Evolutionary conservation across 2,329 filamentous ascomycete genomes (phyloP), one percentile per base, ranked within the genome.

Genomic region (Penicillium digitatum): DNA sequence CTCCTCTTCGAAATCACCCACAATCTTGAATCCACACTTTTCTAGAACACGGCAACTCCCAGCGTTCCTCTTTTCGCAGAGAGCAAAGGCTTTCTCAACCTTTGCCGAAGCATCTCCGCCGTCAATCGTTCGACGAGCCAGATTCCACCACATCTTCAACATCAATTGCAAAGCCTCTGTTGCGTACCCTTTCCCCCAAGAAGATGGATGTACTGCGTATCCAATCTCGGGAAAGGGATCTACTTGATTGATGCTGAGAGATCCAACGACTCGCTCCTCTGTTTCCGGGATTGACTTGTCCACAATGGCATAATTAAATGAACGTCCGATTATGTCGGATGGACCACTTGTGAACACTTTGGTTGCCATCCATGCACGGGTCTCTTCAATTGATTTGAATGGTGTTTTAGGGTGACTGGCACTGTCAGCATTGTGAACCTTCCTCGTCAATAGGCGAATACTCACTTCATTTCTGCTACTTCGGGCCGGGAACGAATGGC

Each of bases 161-260:
- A 68, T 27, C 48, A 63, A 39, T 3, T 48, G 43, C 38, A 69
- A 44, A 11, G 66, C 62, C 26, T 69, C 67, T 2, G 66, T 69
- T 9, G 65, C 65, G 22, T 59, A 64, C n/a, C 66, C 67, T 20
- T 63, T 67, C 0, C 62, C 61, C 67, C 67, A 69, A 11, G 38
- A 40, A 32, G 61, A 59, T 0, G 64, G 67, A 38, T 61, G 59
- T 11, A 68, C 31, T 5, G 62, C 62, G 22, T 67, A 68, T 16
- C 67, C 66, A 16, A 68, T 63, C 22, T 68, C 65, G 1, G 65
- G 59, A 44, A 54, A 60, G 0, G 64, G 64, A 5, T 53, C 40
- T 9, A 63, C 26, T 5, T 45, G 37, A 9, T 65, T 68, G 43
- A 67, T 57, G 24, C 63, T 57, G n/a, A 66, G 48, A 24, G 61